A percentile compares a stretch with the other conserved stretches of the same genome.
phyloP scores from a whole-genome alignment of 768 basidiomycete species.

The Boletus barrowsii region DNA sequence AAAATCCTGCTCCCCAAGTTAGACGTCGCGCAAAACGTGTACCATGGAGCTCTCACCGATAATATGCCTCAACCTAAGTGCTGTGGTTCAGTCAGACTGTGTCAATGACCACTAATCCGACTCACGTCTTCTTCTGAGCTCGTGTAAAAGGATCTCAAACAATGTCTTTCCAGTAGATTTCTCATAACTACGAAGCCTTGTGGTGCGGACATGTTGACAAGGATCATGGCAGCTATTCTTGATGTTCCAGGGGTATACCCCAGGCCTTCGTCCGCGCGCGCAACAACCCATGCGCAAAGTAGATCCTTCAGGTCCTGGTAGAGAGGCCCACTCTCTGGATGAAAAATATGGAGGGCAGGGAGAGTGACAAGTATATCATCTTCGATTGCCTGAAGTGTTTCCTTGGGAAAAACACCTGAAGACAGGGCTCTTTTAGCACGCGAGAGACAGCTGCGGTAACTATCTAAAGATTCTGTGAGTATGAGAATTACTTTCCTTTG shows the following conservation, averaged over 20 bases:
- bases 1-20: conserved; percentile 61
- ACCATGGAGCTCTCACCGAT: conserved; percentile 50
- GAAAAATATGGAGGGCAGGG: conserved; percentile 78
- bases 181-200: conserved; percentile 81
- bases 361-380: conserved; percentile 72
- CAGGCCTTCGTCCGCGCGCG: conserved; percentile 78
- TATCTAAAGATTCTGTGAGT: conserved; percentile 39
- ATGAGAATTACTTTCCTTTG: conserved; percentile 2
- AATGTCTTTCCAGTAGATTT: conserved; percentile 82
- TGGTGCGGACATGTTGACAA: conserved; percentile 74
- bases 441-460: conserved; percentile 65
- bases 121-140: conserved; percentile 75
- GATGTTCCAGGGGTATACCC: conserved; percentile 69
- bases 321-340: conserved; percentile 70
- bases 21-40: conserved; percentile 4
- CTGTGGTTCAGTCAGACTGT: conserved; percentile 27
- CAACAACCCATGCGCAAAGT: conserved; percentile 84
- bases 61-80: conserved; percentile 82
- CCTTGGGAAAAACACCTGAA: conserved; percentile 62
- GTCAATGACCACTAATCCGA: conserved; percentile 19
- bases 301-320: conserved; percentile 81
- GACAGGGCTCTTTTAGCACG: conserved; percentile 70
- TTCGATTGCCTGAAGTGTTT: conserved; percentile 63
- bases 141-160: conserved; percentile 77
- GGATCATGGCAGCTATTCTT: conserved; percentile 80